A percentile compares a stretch with the other conserved stretches of the same genome.
phyloP scores from a whole-genome alignment of 2,329 filamentous ascomycete genomes.

The Nakataea oryzae region DNA sequence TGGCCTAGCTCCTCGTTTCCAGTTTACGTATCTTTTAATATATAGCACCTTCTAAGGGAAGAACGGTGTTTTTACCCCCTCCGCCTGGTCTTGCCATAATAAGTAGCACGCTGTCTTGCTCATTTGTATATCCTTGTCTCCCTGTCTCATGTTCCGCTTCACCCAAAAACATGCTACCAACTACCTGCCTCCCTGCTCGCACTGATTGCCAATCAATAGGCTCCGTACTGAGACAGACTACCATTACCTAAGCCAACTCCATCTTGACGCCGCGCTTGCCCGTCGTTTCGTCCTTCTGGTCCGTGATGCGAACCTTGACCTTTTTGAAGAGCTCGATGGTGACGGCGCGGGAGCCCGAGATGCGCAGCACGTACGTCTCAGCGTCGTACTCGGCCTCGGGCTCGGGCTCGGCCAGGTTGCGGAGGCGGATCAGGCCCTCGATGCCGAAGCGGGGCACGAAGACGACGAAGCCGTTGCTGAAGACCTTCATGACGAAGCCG shows the following conservation, averaged over 20 bases:
- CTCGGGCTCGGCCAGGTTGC: constrained; percentile 69
- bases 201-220: neutral
- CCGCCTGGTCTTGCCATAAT: neutral
- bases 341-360: constrained; percentile 41
- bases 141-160: neutral
- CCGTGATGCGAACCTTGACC: constrained; percentile 78
- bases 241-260: constrained; percentile 43
- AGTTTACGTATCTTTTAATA: neutral
- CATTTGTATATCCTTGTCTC: neutral
- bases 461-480: constrained; percentile 94
- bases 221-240: too few species aligned
- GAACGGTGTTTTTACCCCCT: neutral
- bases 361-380: constrained; percentile 69
- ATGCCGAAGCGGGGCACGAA: constrained; percentile 94
- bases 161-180: too few species aligned
- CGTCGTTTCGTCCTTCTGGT: constrained; percentile 90
- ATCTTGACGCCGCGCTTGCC: constrained; percentile 88
- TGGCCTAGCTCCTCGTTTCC: neutral
- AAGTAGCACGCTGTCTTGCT: neutral
- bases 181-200: too few species aligned
- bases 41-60: neutral
- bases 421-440: constrained; percentile 77
- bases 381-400: constrained; percentile 76
- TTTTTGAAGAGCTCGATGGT: constrained; percentile 83
- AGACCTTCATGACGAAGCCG: constrained; percentile 93